Conservation (phyloP, 495 filamentous ascomycete species). For the Pyrenula massariospora region DNA sequence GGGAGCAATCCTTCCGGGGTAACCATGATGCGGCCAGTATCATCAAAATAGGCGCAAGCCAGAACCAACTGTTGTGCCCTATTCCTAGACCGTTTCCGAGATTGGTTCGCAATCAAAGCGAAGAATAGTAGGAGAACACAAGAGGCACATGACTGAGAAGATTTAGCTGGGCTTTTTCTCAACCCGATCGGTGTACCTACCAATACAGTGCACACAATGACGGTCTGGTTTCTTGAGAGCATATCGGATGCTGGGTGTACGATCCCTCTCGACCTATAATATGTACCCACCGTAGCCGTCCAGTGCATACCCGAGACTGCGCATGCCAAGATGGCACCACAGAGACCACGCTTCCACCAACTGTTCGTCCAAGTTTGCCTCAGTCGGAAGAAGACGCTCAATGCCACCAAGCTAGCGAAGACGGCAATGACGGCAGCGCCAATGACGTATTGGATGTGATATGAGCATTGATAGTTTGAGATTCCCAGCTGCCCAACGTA, state of each 20-base stretch:
- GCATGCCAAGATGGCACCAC: conserved; percentile 53
- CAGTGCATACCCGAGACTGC: conserved; percentile 86
- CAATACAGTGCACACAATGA: conserved; percentile 54
- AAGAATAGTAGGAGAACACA: conserved; percentile 46
- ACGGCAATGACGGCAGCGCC: conserved; percentile 63
- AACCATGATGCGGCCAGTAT: conserved; percentile 64
- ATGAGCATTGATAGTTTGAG: conserved; percentile 57
- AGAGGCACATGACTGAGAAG: conserved; percentile 38
- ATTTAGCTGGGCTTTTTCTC: conserved; percentile 6
- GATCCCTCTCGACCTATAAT: conserved; percentile 36
- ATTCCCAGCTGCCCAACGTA: conserved; percentile 80
- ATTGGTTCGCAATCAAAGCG: conserved; percentile 43
- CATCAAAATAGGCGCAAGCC: conserved; percentile 66
- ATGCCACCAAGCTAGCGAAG: conserved; percentile 50
- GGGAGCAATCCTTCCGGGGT: conserved; percentile 73
- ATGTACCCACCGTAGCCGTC: conserved; percentile 63
- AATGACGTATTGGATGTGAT: conserved; percentile 43
- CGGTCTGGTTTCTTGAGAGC: conserved; percentile 41
- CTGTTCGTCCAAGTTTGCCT: conserved; percentile 65
- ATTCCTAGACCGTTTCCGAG: conserved; percentile 40
- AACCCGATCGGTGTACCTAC: conserved; percentile 25
- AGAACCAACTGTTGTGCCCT: conserved; percentile 71
- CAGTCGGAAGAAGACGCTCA: conserved; percentile 68
- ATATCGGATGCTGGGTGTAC: conserved; percentile 16
- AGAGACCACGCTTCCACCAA: conserved; percentile 61